Evolutionary conservation across 1,284 basidiomycete genomes (phyloP), one percentile per base, ranked within the genome.

Genomic region (Sanghuangporus sanghuang): DNA sequence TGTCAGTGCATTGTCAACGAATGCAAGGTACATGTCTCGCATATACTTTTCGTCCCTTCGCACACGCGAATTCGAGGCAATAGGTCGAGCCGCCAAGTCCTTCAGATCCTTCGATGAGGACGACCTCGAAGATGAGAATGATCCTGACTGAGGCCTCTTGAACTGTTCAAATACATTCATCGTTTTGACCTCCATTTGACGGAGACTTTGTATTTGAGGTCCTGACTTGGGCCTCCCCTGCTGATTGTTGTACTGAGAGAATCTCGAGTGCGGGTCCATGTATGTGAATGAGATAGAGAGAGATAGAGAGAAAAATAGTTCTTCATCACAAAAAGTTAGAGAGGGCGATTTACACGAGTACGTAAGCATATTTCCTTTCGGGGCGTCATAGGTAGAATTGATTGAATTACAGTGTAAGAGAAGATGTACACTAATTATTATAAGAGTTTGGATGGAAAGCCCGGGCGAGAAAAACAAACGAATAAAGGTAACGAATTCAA

Each of bases 11-110:
- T 93, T 92, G 70, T 87, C 86, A 50, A 96, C 85, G 68, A 91
- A 95, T 4, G 87, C 84, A 35, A 94, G 82, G 70, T 92, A 93
- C 87, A 96, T 92, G 69, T 92, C 89, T 72, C 88, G 86, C 69
- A 84, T 81, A 66, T 86, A 84, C 66, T 85, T 83, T 68, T 91
- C 88, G 73, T 87, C 87, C 72, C 87, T 83, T 69, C 86, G 88
- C n/a, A 92, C 77, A 50, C 90, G 79, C 0, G 89, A 86, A 70
- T 92, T 92, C 16, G 89, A 89, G 14, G 83, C 86, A 67, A 91
- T 90, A 6, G 85, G 88, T 21, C 89, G 77, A 39, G 79, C 74
- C 14, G 78, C 72, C 16, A 50, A 8, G 21, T 55, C 49, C 38
- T 55, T 62, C 21, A 40, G 39, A 23, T 42, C 54, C n/a, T 63